These are phyloP conservation scores for Didymellaceae sp. DNA, from an alignment of 2,329 filamentous ascomycete species.

Conservation along the genomic window DNA sequence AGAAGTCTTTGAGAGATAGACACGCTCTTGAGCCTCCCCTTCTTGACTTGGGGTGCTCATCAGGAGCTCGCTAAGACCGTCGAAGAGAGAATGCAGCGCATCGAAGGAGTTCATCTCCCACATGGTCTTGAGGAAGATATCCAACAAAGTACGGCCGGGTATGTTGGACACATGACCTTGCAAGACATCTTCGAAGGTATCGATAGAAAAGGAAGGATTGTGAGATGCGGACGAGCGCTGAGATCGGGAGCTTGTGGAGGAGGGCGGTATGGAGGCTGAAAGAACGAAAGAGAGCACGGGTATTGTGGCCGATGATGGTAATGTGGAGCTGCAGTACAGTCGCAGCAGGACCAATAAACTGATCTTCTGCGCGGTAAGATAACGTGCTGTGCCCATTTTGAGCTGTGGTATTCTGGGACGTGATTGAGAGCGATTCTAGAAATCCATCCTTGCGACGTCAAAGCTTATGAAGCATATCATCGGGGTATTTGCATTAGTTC, in stretches of 20 bases:
- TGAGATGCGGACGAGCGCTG: constrained; percentile 33
- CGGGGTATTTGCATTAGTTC: background rate
- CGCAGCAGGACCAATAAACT: constrained; percentile 80
- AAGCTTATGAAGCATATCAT: background rate
- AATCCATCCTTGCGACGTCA: background rate
- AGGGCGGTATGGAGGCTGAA: constrained; percentile 64
- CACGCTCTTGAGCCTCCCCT: constrained; percentile 45
- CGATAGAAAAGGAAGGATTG: constrained; percentile 44
- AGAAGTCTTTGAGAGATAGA: constrained; percentile 73
- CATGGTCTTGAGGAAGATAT: constrained; percentile 78
- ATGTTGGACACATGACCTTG: constrained; percentile 58
- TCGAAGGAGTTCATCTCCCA: constrained; percentile 87
- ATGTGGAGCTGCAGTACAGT: constrained; percentile 75
- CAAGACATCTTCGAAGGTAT: constrained; percentile 57
- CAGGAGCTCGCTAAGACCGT: constrained; percentile 63
- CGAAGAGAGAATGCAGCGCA: constrained; percentile 78
- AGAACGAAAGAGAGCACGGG: constrained; percentile 81
- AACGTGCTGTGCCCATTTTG: constrained; percentile 70
- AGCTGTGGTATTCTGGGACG: background rate
- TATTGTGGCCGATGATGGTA: constrained; percentile 74
- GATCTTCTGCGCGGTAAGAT: constrained; percentile 87
- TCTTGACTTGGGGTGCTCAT: constrained; percentile 51
- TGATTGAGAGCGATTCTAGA: background rate
- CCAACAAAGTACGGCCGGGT: constrained; percentile 84
- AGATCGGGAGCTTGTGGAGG: constrained; percentile 30